These are phyloP conservation scores for Echium plantagineum DNA, from an alignment of 257 asterid genomes.

Conservation along the genomic window DNA sequence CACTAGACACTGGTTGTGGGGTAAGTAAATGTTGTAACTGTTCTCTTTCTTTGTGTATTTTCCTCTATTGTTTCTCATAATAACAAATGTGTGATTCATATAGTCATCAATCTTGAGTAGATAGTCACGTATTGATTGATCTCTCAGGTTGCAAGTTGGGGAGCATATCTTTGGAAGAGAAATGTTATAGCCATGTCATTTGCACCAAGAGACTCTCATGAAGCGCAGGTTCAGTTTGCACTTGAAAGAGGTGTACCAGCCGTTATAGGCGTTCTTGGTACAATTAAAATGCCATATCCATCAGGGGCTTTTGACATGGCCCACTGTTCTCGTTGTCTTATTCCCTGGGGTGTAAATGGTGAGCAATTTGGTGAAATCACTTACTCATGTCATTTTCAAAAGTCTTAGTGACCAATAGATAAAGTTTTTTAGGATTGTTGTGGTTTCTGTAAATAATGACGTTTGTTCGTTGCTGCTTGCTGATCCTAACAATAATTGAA, in stretches of 20 bases:
- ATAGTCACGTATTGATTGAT: constrained; percentile 6
- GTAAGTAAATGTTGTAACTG: constrained; percentile 32
- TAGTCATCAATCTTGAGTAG: background rate
- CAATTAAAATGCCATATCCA: constrained; percentile 80
- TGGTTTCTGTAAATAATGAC: background rate
- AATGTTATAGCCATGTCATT: constrained; percentile 91
- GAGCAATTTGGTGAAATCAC: constrained; percentile 15
- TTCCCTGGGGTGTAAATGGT: constrained; percentile 95
- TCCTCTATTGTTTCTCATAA: background rate
- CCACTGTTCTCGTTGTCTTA: constrained; percentile 94
- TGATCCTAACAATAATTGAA: constrained; percentile 9
- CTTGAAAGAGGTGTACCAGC: constrained; percentile 98
- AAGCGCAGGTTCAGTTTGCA: constrained; percentile 96
- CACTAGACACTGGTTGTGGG: constrained; percentile 97
- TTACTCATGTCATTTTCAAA: background rate
- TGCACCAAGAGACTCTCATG: constrained; percentile 98
- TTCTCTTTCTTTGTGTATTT: background rate
- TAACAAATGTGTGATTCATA: background rate
- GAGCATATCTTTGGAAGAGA: constrained; percentile 87
- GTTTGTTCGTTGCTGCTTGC: background rate
- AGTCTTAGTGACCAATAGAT: background rate
- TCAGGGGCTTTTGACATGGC: constrained; percentile 94
- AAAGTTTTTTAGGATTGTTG: background rate
- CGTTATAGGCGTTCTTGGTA: constrained; percentile 92
- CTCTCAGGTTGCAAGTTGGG: constrained; percentile 93